Percentiles rank a stretch among this genome's conserved stretches.
Conservation (phyloP, 2,329 filamentous ascomycete species). For the Periconia digitata region DNA sequence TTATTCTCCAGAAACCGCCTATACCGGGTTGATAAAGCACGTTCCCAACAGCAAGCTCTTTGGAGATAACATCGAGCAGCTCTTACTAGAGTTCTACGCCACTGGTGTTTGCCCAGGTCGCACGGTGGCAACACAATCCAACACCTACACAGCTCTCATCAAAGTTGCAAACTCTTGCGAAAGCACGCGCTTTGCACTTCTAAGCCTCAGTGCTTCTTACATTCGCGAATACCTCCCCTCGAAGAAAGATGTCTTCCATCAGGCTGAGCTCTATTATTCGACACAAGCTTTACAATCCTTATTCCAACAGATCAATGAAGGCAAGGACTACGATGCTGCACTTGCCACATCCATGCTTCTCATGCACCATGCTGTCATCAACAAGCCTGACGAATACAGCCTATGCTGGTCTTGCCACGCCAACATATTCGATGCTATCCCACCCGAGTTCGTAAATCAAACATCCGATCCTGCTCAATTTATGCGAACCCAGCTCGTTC, state of each 20-base stretch:
- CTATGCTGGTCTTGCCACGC: conserved; percentile 38
- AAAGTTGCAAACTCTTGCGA: conserved; percentile 25
- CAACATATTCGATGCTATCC: conserved; percentile 35
- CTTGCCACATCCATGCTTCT: conserved; percentile 37
- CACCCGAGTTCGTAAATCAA: conserved; percentile 21
- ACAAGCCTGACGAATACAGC: conserved; percentile 24
- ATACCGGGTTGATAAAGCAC: conserved; percentile 32
- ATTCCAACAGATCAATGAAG: conserved; percentile 28
- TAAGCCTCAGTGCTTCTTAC: conserved; percentile 37
- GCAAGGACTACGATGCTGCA: conserved; percentile 31
- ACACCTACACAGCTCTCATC: conserved; percentile 28
- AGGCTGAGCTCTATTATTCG: conserved; percentile 37
- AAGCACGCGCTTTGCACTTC: conserved; percentile 34
- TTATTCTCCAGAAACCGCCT: conserved; percentile 25
- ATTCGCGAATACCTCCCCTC: conserved; percentile 31
- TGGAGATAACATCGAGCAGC: conserved; percentile 29
- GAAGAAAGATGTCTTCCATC: conserved; percentile 30
- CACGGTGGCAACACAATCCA: conserved; percentile 26
- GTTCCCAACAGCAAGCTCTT: conserved; percentile 21
- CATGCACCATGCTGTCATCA: conserved; percentile 34
- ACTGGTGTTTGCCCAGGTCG: conserved; percentile 36
- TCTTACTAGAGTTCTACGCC: conserved; percentile 34
- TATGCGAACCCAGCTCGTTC: conserved; percentile 29
- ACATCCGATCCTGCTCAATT: conserved; percentile 31
- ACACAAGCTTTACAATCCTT: conserved; percentile 33